Conservation (phyloP, 768 basidiomycete genomes). For the Dacryopinax primogenitus region DNA sequence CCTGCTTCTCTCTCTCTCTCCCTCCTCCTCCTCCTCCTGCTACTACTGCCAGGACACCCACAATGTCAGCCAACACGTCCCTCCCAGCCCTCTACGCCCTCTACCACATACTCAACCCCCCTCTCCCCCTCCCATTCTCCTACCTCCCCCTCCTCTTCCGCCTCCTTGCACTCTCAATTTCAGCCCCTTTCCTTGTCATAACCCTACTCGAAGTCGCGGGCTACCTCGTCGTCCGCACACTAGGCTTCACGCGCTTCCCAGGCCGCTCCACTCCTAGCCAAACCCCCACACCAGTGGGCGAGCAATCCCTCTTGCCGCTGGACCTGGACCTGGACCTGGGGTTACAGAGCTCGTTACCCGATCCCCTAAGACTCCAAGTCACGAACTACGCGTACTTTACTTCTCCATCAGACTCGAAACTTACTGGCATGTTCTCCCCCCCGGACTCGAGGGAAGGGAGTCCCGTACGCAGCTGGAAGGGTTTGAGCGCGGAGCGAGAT, state of each 20-base stretch:
- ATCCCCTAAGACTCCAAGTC: background rate
- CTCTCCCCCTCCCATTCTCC: background rate
- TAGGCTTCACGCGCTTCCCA: background rate
- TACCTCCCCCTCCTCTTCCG: conserved; percentile 2
- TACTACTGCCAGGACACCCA: background rate
- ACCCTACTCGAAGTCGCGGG: conserved; percentile 2
- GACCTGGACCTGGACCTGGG: background rate
- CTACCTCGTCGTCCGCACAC: conserved; percentile 7
- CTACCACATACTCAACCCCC: background rate
- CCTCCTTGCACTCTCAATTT: background rate
- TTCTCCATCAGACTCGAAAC: background rate
- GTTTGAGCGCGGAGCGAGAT: background rate
- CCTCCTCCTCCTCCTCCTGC: background rate
- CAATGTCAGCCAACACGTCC: background rate
- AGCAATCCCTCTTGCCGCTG: background rate
- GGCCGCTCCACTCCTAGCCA: background rate
- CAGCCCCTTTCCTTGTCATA: background rate
- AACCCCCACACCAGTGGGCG: background rate
- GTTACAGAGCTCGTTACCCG: background rate
- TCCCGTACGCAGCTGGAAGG: background rate
- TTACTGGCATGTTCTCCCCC: background rate
- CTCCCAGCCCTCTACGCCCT: conserved; percentile 2
- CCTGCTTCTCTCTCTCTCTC: too few relatives aligned
- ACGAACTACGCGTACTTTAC: background rate
- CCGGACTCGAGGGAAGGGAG: conserved; percentile 5